Base-by-base conservation (phyloP, 768 basidiomycete genomes). In the Boletus pseudopeckii region DNA sequence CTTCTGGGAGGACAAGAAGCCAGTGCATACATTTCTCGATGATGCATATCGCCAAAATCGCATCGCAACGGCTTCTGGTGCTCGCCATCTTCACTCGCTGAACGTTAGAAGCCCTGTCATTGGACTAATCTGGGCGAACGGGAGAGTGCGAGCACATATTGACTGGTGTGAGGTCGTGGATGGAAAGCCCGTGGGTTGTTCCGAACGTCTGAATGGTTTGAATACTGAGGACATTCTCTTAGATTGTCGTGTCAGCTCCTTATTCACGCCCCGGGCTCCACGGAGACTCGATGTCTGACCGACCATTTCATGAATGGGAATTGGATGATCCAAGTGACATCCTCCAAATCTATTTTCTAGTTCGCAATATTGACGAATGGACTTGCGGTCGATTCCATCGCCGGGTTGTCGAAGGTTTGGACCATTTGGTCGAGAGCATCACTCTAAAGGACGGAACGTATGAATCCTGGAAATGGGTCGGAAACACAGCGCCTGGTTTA, bases 1-100 rank as follows among this genome's bases (percentile, higher is more conserved):
- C 51, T 67, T 83, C 46, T 82, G 78, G 78, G 80, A 84, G 59
- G 81, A 84, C 67, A 84, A 84, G 72, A 84, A 82, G 51, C 77
- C 79, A 0, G 68, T 74, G 11, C 77, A 81, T 42, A 60, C 70
- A 5, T 63, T 79, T 56, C 71, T 80, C 2, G 80, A 78, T 42
- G 76, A 78, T 52, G 82, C 82, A 1, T 81, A 81, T 60, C 68
- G 82, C 22, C 82, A 83, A 64, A 83, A 83, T 60, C 70, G 82
- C 26, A 81, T 83, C 70, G 70, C 81, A 1, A 81, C 80, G 5
- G 72, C 81, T 11, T 72, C 79, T 4, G 75, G 74, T 6, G 74
- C 71, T 2, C 74, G 82, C 2, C 82, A 83, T 59, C 65, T 82
- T 22, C 73, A 80, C 46, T 77, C 80, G 15, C 61, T 81, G 24